Evolutionary conservation across 345 rosid genomes (phyloP).

Genomic region (Heritiera littoralis): DNA sequence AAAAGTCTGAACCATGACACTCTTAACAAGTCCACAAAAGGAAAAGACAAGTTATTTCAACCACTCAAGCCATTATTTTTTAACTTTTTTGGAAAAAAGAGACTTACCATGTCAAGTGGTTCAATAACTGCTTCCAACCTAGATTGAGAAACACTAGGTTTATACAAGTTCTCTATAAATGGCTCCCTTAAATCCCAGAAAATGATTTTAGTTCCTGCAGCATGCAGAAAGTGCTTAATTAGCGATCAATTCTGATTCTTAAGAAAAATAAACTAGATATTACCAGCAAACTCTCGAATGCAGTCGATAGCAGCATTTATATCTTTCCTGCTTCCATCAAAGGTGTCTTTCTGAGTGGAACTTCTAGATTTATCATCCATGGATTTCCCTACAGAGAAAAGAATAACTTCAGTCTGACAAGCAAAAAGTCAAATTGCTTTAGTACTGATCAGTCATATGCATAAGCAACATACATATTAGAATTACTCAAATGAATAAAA

Average conservation of each 20-base stretch:
- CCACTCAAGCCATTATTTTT: too few species aligned
- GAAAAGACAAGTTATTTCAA: too few species aligned
- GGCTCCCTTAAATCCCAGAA: constrained; percentile 90
- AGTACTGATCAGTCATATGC: neutral
- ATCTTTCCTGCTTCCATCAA: constrained; percentile 85
- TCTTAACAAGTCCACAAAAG: too few species aligned
- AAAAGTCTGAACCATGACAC: too few species aligned
- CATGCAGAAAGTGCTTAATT: constrained; percentile 22
- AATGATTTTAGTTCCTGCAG: constrained; percentile 85
- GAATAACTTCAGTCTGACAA: neutral
- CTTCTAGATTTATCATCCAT: constrained; percentile 66
- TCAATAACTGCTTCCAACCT: constrained; percentile 81
- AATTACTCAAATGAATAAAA: neutral
- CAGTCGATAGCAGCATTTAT: constrained; percentile 87
- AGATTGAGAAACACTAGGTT: constrained; percentile 68
- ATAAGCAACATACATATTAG: neutral
- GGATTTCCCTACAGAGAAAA: constrained; percentile 46
- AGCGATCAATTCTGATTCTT: constrained; percentile 16
- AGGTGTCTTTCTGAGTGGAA: constrained; percentile 66
- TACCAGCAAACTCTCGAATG: constrained; percentile 86
- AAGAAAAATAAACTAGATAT: constrained; percentile 20
- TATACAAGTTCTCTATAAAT: constrained; percentile 76
- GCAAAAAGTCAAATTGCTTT: neutral
- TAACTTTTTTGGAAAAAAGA: neutral
- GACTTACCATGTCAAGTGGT: constrained; percentile 71